Evolutionary conservation across 164 flowering plant genomes (phyloP).

Genomic region (Nymphaea thermarum): DNA sequence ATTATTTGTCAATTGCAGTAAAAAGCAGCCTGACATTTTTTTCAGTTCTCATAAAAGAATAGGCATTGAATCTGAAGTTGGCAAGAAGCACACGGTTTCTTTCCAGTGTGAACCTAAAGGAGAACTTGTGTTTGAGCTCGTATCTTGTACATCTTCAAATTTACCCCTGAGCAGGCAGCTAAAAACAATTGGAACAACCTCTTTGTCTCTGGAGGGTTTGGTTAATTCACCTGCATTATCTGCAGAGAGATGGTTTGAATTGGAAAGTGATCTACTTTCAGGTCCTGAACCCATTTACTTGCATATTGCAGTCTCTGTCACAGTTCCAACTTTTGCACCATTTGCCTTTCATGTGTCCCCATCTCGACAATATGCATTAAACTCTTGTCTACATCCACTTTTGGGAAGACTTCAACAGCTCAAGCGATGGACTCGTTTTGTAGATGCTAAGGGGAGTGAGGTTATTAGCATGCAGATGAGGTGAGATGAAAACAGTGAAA

Average conservation of each 20-base stretch:
- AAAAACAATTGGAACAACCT: conserved; percentile 43
- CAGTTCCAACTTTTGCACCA: conserved; percentile 43
- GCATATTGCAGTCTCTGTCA: conserved; percentile 58
- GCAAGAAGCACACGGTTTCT: conserved; percentile 53
- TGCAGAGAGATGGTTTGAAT: conserved; percentile 61
- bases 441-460: conserved; percentile 43
- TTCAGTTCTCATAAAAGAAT: conserved; percentile 42
- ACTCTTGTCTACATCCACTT: conserved; percentile 42
- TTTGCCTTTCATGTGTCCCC: conserved; percentile 40
- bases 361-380: conserved; percentile 25
- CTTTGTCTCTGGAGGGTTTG: conserved; percentile 44
- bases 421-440: conserved; percentile 37
- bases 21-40: conserved; percentile 57
- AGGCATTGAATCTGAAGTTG: conserved; percentile 44
- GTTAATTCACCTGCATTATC: conserved; percentile 40
- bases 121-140: conserved; percentile 54
- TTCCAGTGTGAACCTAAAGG: conserved; percentile 81
- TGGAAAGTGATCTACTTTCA: conserved; percentile 28
- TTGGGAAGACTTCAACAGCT: conserved; percentile 29
- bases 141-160: conserved; percentile 29
- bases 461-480: conserved; percentile 74
- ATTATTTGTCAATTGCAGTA: conserved; percentile 45
- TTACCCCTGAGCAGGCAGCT: conserved; percentile 22
- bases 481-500: conserved; percentile 17
- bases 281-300: conserved; percentile 44